Evolutionary conservation across 2,329 filamentous ascomycete species (phyloP), one percentile per base, ranked within the genome.

Genomic region (Aspergillus flavus): DNA sequence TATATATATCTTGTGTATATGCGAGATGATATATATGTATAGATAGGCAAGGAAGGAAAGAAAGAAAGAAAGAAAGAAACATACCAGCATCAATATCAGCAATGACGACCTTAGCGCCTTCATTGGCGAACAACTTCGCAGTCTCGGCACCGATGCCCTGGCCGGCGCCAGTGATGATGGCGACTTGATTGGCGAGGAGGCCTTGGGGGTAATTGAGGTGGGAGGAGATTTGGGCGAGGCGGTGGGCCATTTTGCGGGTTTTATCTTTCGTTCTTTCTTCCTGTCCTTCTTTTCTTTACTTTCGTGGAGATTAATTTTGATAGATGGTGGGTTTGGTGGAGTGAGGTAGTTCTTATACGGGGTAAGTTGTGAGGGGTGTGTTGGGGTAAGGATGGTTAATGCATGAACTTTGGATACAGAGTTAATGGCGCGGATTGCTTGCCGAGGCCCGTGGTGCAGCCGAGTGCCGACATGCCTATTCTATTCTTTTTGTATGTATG

Each of bases 71-170:
- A 45, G 26, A 26, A 41, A 65, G 67, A 19, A 59, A 74, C 84
- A 63, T 74, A 91, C 89, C 81, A 41, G 79, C 86, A 78, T 96
- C 93, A 64, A 96, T 92, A 79, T 96, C 93, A 28, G 91, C 89
- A 53, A 96, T 83, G 12, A 96, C 83, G 0, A 96, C 92, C 75
- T 90, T 93, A 19, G 93, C 92, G 28, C 93, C 93, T 78, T 97
- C 92, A 64, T 93, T 94, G 14, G 92, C 92, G 72, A 96, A 96
- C 3, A 96, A 80, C 11, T 89, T 85, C 9, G 93, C 93, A 36
- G 90, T 85, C 80, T 96, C 93, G 32, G 92, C 93, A 28, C 93
- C 93, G 75, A 96, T 96, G 64, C 93, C 93, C 77, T 96, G 92
- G 10, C 91, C 92, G 21, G 89, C 88, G 52, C 93, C 92, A 2